Conservation (phyloP, 805 yeast species). For the Dipodascopsis uninucleata region DNA sequence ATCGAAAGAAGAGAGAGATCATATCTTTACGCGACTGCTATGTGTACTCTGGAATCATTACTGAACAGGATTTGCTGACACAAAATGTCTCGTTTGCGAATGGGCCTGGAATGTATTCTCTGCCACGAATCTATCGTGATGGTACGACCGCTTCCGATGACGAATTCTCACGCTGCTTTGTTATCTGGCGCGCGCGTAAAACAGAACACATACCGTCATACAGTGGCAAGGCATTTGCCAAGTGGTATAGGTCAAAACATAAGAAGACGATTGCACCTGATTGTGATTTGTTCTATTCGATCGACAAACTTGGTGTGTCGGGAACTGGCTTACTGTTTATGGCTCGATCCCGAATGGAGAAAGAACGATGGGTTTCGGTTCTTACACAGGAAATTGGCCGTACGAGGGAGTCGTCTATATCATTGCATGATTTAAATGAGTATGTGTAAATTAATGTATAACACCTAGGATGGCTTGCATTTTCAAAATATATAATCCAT, state of each 20-base stretch:
- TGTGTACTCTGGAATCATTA: constrained; percentile 65
- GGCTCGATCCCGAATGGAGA: constrained; percentile 75
- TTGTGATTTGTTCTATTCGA: constrained; percentile 33
- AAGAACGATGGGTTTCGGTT: constrained; percentile 73
- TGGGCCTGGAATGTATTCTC: constrained; percentile 36
- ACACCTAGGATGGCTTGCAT: too few relatives aligned
- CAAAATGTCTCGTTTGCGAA: constrained; percentile 22
- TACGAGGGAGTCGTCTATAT: constrained; percentile 22
- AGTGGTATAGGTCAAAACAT: constrained; percentile 12
- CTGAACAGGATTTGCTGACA: constrained; percentile 53
- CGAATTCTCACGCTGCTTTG: constrained; percentile 70
- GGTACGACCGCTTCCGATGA: constrained; percentile 84
- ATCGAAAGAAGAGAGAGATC: constrained; percentile 52
- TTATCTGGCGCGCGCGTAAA: constrained; percentile 55
- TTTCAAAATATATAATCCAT: too few relatives aligned
- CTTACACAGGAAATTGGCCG: constrained; percentile 36
- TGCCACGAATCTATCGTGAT: constrained; percentile 73
- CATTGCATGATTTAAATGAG: too few relatives aligned
- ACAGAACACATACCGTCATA: constrained; percentile 1
- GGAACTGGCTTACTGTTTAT: constrained; percentile 71
- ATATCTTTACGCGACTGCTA: constrained; percentile 67
- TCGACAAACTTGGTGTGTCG: constrained; percentile 56
- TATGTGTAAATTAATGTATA: too few relatives aligned
- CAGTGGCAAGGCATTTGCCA: constrained; percentile 5
- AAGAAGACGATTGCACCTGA: constrained; percentile 2